phyloP scores from a whole-genome alignment of 1,284 basidiomycete genomes.

The Microbotryum silenes-acaulis region DNA sequence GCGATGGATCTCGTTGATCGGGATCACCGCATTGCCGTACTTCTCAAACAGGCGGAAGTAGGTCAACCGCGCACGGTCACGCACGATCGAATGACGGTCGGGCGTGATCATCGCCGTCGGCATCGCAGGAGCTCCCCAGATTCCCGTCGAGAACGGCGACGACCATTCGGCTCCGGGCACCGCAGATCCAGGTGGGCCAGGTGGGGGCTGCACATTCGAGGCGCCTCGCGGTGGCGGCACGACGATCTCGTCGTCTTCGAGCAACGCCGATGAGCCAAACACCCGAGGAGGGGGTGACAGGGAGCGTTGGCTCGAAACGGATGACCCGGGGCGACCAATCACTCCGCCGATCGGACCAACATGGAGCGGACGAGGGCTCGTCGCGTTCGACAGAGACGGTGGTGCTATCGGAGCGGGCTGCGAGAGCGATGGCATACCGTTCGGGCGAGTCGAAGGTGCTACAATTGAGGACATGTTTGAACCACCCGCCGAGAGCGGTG shows the following conservation, averaged over 20 bases:
- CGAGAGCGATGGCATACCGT: slow-evolving; percentile 7
- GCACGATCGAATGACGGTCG: slow-evolving; percentile 31
- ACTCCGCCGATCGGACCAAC: slow-evolving; percentile 21
- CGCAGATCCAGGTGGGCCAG: slow-evolving; percentile 1
- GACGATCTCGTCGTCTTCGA: slow-evolving; percentile 31
- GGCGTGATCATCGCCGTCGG: slow-evolving; percentile 21
- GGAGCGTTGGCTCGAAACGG: slow-evolving; percentile 6
- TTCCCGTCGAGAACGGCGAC: slow-evolving; percentile 18
- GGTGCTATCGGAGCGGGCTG: slow-evolving; percentile 3
- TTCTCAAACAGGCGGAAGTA: slow-evolving; percentile 32
- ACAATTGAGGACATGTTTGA: slow-evolving; percentile 1
- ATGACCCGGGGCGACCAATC: slow-evolving; percentile 21
- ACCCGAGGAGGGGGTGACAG: slow-evolving; percentile 16
- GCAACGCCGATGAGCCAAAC: slow-evolving; percentile 27
- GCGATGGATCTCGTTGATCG: slow-evolving; percentile 31
- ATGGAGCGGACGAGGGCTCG: slow-evolving; percentile 2
- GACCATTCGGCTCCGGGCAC: slow-evolving; percentile 4
- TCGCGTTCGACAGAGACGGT: background rate
- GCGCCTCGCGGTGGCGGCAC: slow-evolving; percentile 17
- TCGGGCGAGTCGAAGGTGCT: background rate
- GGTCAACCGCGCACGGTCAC: slow-evolving; percentile 31
- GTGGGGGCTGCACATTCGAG: background rate
- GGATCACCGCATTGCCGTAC: slow-evolving; percentile 15
- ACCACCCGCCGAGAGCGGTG: slow-evolving; percentile 7
- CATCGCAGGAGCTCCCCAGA: slow-evolving; percentile 26